These are phyloP conservation scores for Noccaea bulbosa DNA, from an alignment of 345 rosid species.

Conservation along the genomic window DNA sequence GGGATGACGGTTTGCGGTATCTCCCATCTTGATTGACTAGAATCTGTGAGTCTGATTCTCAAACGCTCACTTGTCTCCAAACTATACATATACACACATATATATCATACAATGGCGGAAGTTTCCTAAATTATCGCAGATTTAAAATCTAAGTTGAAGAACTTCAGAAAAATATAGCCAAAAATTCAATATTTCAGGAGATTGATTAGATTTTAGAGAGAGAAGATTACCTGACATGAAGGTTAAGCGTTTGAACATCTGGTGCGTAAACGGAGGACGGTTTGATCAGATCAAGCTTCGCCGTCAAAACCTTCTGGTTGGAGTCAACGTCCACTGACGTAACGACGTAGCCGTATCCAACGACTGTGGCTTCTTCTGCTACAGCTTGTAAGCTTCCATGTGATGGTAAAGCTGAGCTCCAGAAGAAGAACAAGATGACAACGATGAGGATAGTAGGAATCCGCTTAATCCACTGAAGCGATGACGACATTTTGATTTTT, in stretches of 20 bases:
- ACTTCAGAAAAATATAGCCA: neutral
- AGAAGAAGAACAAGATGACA: conserved; percentile 3
- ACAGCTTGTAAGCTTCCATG: conserved; percentile 30
- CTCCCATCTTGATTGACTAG: conserved; percentile 59
- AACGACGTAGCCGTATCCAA: conserved; percentile 62
- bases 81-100: conserved; percentile 37
- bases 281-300: conserved; percentile 53
- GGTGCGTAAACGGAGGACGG: conserved; percentile 54
- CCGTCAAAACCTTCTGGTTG: conserved; percentile 43
- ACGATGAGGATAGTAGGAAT: neutral
- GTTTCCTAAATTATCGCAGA: neutral
- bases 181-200: neutral
- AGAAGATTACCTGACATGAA: conserved; percentile 51
- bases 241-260: conserved; percentile 54
- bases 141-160: neutral
- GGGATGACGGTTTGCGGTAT: conserved; percentile 58
- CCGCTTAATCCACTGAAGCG: conserved; percentile 27
- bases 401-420: conserved; percentile 29
- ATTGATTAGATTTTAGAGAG: neutral
- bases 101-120: neutral
- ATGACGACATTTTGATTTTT: conserved; percentile 33
- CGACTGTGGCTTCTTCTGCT: conserved; percentile 12
- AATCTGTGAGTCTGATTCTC: conserved; percentile 59
- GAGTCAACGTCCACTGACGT: conserved; percentile 46
- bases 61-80: conserved; percentile 58